phyloP scores from a whole-genome alignment of 2,329 filamentous ascomycete species.

The Phialophora chinensis region DNA sequence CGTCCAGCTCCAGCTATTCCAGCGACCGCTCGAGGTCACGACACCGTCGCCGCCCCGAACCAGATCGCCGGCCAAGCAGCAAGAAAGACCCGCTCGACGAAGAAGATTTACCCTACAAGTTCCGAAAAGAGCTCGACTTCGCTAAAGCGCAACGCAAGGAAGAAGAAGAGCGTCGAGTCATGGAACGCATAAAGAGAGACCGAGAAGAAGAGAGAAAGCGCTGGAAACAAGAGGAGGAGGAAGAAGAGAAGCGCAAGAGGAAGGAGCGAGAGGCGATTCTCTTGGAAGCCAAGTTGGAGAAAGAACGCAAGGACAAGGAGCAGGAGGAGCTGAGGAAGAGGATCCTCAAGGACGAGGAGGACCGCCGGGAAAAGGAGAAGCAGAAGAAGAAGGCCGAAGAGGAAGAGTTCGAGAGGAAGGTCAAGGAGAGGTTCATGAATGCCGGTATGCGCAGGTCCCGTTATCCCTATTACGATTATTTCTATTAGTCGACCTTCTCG shows the following conservation, averaged over 20 bases:
- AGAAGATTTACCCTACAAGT: conserved; percentile 39
- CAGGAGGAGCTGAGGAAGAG: conserved; percentile 40
- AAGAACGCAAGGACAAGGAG: conserved; percentile 39
- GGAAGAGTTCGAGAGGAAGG: conserved; percentile 54
- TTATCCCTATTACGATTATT: conserved; percentile 12
- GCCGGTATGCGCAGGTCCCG: conserved; percentile 30
- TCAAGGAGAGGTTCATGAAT: conserved; percentile 47
- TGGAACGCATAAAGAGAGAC: conserved; percentile 47
- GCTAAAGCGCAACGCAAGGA: conserved; percentile 40
- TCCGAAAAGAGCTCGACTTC: conserved; percentile 41
- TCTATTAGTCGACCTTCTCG: conserved; percentile 9
- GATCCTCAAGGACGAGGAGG: conserved; percentile 41
- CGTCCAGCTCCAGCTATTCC: conserved; percentile 24
- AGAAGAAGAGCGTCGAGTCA: conserved; percentile 57
- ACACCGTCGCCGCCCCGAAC: conserved; percentile 45
- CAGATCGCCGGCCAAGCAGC: conserved; percentile 37
- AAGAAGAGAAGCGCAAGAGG: conserved; percentile 37
- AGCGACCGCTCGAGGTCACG: conserved; percentile 37
- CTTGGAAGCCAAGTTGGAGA: conserved; percentile 36
- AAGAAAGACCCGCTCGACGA: conserved; percentile 44
- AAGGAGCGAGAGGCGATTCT: conserved; percentile 44
- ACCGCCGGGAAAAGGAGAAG: conserved; percentile 56
- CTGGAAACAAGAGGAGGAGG: conserved; percentile 38
- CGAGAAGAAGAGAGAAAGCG: conserved; percentile 38
- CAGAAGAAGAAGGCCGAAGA: conserved; percentile 56